Evolutionary conservation across 331 rosid species (phyloP).

Genomic region (Spiraea crenata): DNA sequence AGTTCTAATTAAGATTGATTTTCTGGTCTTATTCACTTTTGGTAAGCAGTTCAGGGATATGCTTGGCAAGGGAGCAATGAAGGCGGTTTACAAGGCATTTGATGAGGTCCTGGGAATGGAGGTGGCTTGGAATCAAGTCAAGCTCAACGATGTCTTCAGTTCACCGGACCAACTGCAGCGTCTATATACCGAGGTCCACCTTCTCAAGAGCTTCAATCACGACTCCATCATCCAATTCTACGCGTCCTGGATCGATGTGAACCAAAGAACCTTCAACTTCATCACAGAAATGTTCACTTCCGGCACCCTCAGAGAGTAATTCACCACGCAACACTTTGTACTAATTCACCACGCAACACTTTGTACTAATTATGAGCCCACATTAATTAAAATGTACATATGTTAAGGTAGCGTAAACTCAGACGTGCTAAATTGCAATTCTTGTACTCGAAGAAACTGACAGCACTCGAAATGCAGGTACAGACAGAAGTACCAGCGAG

Average conservation of each 20-base stretch:
- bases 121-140: slow-evolving; percentile 94
- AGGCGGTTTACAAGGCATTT: slow-evolving; percentile 73
- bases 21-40: neutral
- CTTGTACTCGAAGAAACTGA: too few relatives aligned
- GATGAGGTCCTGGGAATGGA: slow-evolving; percentile 76
- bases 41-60: slow-evolving; percentile 57
- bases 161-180: slow-evolving; percentile 73
- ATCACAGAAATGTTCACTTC: slow-evolving; percentile 93
- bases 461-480: slow-evolving; percentile 41
- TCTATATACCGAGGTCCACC: slow-evolving; percentile 86
- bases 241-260: slow-evolving; percentile 68
- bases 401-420: neutral
- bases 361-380: too few relatives aligned
- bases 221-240: slow-evolving; percentile 69
- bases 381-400: neutral
- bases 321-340: neutral
- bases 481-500: slow-evolving; percentile 52
- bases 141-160: slow-evolving; percentile 63
- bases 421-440: neutral
- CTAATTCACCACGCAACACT: neutral
- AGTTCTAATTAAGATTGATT: neutral
- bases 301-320: slow-evolving; percentile 89
- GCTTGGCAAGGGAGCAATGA: slow-evolving; percentile 89
- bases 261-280: slow-evolving; percentile 76
- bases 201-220: slow-evolving; percentile 75